phyloP scores from a whole-genome alignment of 2,329 filamentous ascomycete species.

The Fusarium goolgardi region DNA sequence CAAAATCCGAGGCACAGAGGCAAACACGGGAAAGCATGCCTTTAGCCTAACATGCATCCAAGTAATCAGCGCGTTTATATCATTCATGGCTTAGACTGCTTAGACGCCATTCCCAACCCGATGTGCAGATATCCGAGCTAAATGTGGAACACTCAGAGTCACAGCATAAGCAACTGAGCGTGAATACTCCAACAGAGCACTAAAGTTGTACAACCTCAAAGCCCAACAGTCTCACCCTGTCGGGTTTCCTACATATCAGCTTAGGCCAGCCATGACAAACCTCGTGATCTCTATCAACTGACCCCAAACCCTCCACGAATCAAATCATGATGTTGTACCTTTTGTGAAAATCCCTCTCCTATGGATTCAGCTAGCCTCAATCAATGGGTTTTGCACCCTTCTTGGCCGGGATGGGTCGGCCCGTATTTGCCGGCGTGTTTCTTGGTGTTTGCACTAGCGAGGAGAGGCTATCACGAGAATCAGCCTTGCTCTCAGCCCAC shows the following conservation, averaged over 20 bases:
- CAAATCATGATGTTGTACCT: slow-evolving; percentile 13
- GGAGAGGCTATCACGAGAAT: slow-evolving; percentile 21
- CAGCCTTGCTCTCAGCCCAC: slow-evolving; percentile 30
- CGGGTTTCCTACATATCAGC: slow-evolving; percentile 15
- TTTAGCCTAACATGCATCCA: not conserved
- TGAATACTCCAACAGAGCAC: slow-evolving; percentile 12
- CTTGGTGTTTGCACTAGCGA: slow-evolving; percentile 4
- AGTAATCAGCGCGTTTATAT: slow-evolving; percentile 8
- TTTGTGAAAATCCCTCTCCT: slow-evolving; percentile 17
- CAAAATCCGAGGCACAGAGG: not conserved
- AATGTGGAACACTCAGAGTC: slow-evolving; percentile 3
- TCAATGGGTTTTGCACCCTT: slow-evolving; percentile 3
- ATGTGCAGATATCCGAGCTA: slow-evolving; percentile 17
- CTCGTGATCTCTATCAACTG: slow-evolving; percentile 37
- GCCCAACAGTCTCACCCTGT: slow-evolving; percentile 4
- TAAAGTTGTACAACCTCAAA: slow-evolving; percentile 27
- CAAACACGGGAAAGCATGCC: slow-evolving; percentile 7
- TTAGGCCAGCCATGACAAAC: slow-evolving; percentile 17
- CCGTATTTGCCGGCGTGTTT: slow-evolving; percentile 24
- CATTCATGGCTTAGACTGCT: slow-evolving; percentile 10
- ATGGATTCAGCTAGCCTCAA: slow-evolving; percentile 4
- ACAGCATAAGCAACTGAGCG: not conserved
- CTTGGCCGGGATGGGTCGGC: slow-evolving; percentile 38
- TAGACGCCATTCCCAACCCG: slow-evolving; percentile 5
- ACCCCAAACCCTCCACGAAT: slow-evolving; percentile 32